Evolutionary conservation across 768 basidiomycete species (phyloP), one percentile per base, ranked within the genome.

Genomic region (Pseudohyphozyma bogoriensis): DNA sequence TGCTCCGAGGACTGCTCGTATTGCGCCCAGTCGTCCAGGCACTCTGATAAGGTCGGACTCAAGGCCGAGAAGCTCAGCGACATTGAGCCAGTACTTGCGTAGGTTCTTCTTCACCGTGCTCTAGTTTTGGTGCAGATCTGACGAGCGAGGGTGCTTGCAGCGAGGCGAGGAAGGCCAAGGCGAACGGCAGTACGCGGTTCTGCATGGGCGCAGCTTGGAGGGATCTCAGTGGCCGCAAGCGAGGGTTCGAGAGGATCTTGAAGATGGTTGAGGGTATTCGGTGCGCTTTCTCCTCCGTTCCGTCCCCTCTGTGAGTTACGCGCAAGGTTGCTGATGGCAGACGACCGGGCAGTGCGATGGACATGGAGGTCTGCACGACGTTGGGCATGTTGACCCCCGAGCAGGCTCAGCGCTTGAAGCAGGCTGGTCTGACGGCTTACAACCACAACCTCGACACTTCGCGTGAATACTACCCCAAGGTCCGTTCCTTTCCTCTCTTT

Each of bases 171-270:
- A 85, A 86, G 71, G 93, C 93, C 29, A 97, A 95, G 72, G 92
- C 79, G 67, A 97, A 96, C 73, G 93, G 93, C 36, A 91, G 89
- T 72, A 97, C 93, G 24, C 80, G 93, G 31, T 97, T 97, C 76
- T 97, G 93, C 74, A 97, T 96, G 93, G 93, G 93, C 59, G 92
- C 93, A 6, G 93, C 93, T 8, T 99, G 93, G 93, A 79, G 93
- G 65, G 93, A 95, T 72, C 81, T 96, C 58, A 83, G 86, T 13
- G 90, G 93, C 3, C 82, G 89, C 64, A 95, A 93, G 74, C 80
- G 87, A 45, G 91, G 92, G 0, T 97, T 97, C 66, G 88, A 95
- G 72, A 81, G 82, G 69, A 96, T 97, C 69, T 76, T 97, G 64
- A 78, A 83, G 64, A 97, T 97, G 91, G 92, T 97, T 44, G 71